Evolutionary conservation across 1,284 basidiomycete species (phyloP).

Genomic region (Pyrrhoderma noxium): DNA sequence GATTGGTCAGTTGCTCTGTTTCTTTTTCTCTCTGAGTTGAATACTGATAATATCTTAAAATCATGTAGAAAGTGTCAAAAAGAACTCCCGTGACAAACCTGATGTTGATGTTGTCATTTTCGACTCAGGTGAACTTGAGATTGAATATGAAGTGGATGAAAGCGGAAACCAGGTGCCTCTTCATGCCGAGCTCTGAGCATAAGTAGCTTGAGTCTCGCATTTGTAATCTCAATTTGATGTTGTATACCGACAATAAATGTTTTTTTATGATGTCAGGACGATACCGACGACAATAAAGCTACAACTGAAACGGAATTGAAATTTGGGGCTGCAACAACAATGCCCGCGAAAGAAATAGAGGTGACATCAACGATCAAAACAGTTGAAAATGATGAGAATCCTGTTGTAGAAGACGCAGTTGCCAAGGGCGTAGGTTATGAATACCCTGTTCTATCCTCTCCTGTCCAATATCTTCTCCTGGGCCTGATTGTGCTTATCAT

Average conservation of each 20-base stretch:
- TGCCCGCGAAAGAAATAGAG: conserved; percentile 17
- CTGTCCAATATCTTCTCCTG: conserved; percentile 39
- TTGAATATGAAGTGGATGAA: conserved; percentile 53
- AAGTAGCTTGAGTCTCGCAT: conserved; percentile 33
- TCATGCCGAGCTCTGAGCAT: conserved; percentile 76
- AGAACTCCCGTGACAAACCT: conserved; percentile 65
- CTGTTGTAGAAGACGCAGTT: conserved; percentile 19
- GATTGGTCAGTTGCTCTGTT: conserved; percentile 51
- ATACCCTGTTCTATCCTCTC: conserved; percentile 21
- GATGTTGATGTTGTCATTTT: conserved; percentile 66
- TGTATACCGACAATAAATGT: conserved; percentile 44
- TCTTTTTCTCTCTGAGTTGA: not conserved
- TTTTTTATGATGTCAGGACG: conserved; percentile 26
- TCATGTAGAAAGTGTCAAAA: conserved; percentile 63
- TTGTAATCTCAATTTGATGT: conserved; percentile 25
- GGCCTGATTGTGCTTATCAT: conserved; percentile 40
- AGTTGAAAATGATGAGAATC: conserved; percentile 13
- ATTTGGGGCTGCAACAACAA: conserved; percentile 17
- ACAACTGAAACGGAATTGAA: conserved; percentile 3
- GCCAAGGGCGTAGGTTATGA: conserved; percentile 22
- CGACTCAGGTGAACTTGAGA: conserved; percentile 72
- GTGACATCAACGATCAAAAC: conserved; percentile 10
- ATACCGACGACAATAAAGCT: not conserved
- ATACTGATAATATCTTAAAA: conserved; percentile 17
- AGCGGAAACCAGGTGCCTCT: conserved; percentile 85